Evolutionary conservation across 164 flowering plant species (phyloP), one percentile per base, ranked within the genome.

Genomic region (Platanus orientalis): DNA sequence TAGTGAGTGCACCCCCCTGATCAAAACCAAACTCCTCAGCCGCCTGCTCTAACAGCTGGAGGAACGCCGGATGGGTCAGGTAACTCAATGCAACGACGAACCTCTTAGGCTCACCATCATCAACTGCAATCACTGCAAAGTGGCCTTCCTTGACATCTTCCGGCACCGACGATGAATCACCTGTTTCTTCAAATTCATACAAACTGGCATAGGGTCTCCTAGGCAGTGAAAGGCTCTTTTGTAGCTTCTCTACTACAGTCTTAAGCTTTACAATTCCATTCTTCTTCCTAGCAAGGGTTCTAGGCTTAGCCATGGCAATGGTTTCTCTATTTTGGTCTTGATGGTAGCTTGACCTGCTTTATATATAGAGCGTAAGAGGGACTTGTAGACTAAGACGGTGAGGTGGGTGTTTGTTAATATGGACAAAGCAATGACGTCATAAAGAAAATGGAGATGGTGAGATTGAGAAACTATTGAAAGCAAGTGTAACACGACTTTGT

Each of bases 131-230:
- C 64, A 84, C 92, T 0, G 81, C 87, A 56, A 87, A 87, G 60
- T 87, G 89, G 1, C 92, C 92, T 71, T 83, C 83, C 68, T 84
- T 84, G 2, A 86, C 82, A 56, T 82, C 89, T 24, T 70, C 72
- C 0, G 91, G 90, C 36, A 85, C 81, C 4, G 44, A 13, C 12
- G 42, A 17, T 42, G 73, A 29, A 17, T 57, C 45, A 20, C 55
- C 11, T 0, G 19, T 45, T 1, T 67, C 70, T 57, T 68, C 71
- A 13, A 40, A 32, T 7, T 62, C 68, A 32, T 64, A 57, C 5
- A 24, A 11, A 34, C 40, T 44, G 3, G 50, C 60, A 6, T 27
- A 47, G 5, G 62, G 3, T 75, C 63, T 79, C 61, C 65, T 73
- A 16, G 64, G 66, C 34, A 67, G 10, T 1, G 58, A 61, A 13